Evolutionary conservation across 2,329 filamentous ascomycete genomes (phyloP).

Genomic region (Parascedosporium putredinis): DNA sequence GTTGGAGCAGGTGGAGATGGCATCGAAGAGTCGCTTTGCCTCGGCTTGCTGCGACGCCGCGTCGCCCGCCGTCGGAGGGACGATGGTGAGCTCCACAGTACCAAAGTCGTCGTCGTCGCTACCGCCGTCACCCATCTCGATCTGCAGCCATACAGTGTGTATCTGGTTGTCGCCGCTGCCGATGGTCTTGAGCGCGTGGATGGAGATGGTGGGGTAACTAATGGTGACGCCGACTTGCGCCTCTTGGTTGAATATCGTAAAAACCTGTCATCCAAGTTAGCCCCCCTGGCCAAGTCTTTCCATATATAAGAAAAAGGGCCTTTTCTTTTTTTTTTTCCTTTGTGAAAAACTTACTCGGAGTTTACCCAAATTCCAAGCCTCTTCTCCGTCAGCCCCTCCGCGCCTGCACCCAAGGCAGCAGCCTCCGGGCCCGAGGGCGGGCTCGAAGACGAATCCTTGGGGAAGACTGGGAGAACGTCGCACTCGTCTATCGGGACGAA

Average conservation of each 20-base stretch:
- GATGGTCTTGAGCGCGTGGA: constrained; percentile 57
- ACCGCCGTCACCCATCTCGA: constrained; percentile 51
- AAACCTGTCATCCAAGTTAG: constrained; percentile 18
- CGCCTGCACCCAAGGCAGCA: constrained; percentile 20
- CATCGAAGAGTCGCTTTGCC: constrained; percentile 47
- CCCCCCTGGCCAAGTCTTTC: too few species aligned
- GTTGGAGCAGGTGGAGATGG: constrained; percentile 65
- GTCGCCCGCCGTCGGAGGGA: constrained; percentile 33
- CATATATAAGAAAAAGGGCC: too few species aligned
- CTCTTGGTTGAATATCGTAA: constrained; percentile 53
- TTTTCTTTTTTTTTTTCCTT: too few species aligned
- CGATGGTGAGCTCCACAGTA: constrained; percentile 56
- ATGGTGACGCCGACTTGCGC: constrained; percentile 54
- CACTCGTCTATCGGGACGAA: constrained; percentile 45
- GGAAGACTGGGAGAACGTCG: constrained; percentile 43
- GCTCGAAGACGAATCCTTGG: constrained; percentile 25
- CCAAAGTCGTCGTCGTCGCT: constrained; percentile 53
- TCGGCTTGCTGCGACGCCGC: constrained; percentile 19
- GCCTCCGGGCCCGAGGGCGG: constrained; percentile 22
- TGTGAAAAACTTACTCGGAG: constrained; percentile 37
- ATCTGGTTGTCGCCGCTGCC: constrained; percentile 26
- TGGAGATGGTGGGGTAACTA: constrained; percentile 62
- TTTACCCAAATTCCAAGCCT: constrained; percentile 47
- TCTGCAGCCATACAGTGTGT: constrained; percentile 55
- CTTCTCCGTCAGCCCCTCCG: constrained; percentile 31